phyloP scores from a whole-genome alignment of 495 filamentous ascomycete species.

The Parmelia sp. region DNA sequence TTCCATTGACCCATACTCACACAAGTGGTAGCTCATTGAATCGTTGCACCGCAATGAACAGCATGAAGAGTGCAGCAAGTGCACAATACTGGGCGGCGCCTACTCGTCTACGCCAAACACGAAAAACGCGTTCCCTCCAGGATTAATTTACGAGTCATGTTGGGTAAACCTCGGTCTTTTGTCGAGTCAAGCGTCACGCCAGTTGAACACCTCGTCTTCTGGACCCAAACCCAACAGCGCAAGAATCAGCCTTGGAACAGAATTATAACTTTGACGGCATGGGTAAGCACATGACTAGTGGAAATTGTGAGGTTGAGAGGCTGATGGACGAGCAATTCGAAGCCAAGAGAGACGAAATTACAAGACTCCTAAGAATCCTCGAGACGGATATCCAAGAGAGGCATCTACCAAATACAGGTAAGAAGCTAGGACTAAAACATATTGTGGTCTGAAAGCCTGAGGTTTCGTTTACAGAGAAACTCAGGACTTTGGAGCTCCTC shows the following conservation, averaged over 20 bases:
- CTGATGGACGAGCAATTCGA: conserved; percentile 11
- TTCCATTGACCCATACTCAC: conserved; percentile 10
- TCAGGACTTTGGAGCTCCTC: not conserved
- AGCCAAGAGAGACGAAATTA: conserved; percentile 63
- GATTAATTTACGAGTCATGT: conserved; percentile 2
- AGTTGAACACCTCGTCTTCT: not conserved
- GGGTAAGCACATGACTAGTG: not conserved
- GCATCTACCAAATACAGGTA: conserved; percentile 51
- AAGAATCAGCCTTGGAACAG: not conserved
- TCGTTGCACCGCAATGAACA: not conserved
- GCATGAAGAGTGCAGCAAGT: not conserved
- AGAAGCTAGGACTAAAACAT: conserved; percentile 24
- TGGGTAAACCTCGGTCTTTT: not conserved
- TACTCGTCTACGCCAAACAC: conserved; percentile 16
- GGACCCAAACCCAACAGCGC: too few relatives aligned
- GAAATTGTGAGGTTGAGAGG: not conserved
- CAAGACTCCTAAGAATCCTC: conserved; percentile 50
- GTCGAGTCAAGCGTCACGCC: not conserved
- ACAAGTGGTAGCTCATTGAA: not conserved
- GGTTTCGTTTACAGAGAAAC: not conserved
- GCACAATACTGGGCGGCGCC: conserved; percentile 6
- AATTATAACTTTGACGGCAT: not conserved
- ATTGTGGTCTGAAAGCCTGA: not conserved
- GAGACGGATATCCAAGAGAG: conserved; percentile 49
- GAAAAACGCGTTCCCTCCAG: conserved; percentile 15